Base-by-base conservation (phyloP, 257 asterid genomes). In the Dorcoceras hygrometricum region DNA sequence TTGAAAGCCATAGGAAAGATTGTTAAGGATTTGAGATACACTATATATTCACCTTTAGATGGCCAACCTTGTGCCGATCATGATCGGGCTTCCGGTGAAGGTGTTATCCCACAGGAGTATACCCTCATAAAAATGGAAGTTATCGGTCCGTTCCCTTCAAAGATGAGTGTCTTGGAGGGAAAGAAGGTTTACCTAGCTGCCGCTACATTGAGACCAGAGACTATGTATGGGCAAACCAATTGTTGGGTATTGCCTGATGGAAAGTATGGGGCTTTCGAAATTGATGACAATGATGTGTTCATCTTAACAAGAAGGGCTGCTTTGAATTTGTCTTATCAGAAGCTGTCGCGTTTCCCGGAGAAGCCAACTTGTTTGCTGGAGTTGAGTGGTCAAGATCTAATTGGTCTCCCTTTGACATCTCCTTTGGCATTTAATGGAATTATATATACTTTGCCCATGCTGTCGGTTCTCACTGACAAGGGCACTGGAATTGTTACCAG, bases 161-260 rank as follows among this genome's bases (percentile, higher is more conserved):
- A n/a, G n/a, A n/a, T n/a, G n/a, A n/a, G n/a, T n/a, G n/a, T n/a
- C n/a, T n/a, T n/a, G n/a, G n/a, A n/a, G n/a, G n/a, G 95, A 11
- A 87, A 78, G 71, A 92, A 87, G 46, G 96, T 92, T 26, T 92
- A 84, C 76, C 94, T 92, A 18, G 95, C 97, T 4, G 98, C 98
- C 3, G 96, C 96, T 14, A 92, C 97, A 5, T 76, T 86, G 77
- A 86, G 98, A 64, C 98, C 98, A 20, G 97, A 93, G 77, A 93
- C 98, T 1, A 89, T 93, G 96, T 89, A 86, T 23, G 97, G 97
- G 18, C 96, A 87, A 74, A 93, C 98, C 43, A 93, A 93, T 73
- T 91, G 95, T 58, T 93, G 97, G 98, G 97, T 88, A 23, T 80
- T 88, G 73, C 96, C 98, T 2, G 96, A 87, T 62, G 97, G 98